phyloP scores from a whole-genome alignment of 768 basidiomycete species.

The Leucocoprinus birnbaumii region DNA sequence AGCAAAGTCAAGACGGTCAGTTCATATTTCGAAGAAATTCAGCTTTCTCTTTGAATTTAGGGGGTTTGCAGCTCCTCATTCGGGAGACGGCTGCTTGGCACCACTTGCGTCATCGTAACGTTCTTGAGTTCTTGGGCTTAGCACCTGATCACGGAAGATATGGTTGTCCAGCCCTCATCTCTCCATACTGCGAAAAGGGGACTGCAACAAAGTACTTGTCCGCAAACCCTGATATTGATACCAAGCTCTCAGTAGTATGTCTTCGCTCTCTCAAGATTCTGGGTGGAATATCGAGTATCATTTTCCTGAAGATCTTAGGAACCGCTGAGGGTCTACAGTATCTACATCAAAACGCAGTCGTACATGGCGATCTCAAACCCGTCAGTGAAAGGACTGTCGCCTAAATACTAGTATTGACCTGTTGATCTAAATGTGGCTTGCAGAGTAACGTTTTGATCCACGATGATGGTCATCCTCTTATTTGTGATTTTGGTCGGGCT shows the following conservation, averaged over 20 bases:
- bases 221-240: constrained; percentile 7
- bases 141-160: neutral
- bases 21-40: neutral
- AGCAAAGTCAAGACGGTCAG: neutral
- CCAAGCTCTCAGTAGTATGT: constrained; percentile 11
- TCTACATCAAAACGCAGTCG: constrained; percentile 15
- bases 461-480: constrained; percentile 10
- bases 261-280: neutral
- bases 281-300: neutral
- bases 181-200: constrained; percentile 14
- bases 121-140: constrained; percentile 17
- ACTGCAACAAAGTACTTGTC: constrained; percentile 7
- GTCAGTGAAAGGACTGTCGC: neutral
- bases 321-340: constrained; percentile 16
- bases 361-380: constrained; percentile 11
- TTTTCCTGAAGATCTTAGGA: constrained; percentile 12
- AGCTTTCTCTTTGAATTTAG: neutral
- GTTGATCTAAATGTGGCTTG: neutral
- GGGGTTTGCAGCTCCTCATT: constrained; percentile 10
- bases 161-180: constrained; percentile 14
- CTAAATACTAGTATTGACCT: neutral
- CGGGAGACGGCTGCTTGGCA: constrained; percentile 18
- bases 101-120: constrained; percentile 12
- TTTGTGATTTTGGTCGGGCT: constrained; percentile 21
- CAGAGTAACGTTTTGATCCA: constrained; percentile 18